These are phyloP conservation scores for Populus hybrid DNA, from an alignment of 441 rosid species.

Conservation along the genomic window DNA sequence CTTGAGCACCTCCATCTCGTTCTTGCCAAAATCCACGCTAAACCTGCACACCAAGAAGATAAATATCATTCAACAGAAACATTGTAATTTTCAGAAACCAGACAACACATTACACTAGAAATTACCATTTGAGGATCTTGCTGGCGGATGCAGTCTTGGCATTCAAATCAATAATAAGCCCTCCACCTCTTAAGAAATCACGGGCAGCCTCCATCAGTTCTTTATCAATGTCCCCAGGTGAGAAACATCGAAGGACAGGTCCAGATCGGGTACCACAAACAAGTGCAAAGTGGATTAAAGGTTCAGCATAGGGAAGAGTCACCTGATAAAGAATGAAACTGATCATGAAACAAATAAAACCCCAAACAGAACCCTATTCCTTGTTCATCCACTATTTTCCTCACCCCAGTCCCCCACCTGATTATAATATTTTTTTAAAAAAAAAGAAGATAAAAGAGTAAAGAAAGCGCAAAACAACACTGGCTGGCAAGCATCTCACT, in stretches of 20 bases:
- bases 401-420: neutral
- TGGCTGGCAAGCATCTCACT: neutral
- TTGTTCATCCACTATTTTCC: neutral
- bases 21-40: constrained; percentile 70
- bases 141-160: constrained; percentile 51
- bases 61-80: constrained; percentile 4
- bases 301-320: constrained; percentile 51
- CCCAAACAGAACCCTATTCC: neutral
- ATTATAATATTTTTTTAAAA: neutral
- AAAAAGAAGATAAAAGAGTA: neutral
- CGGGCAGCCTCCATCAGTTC: constrained; percentile 75
- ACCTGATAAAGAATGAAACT: constrained; percentile 32
- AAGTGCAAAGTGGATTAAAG: constrained; percentile 68
- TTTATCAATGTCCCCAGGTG: constrained; percentile 66
- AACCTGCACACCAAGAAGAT: constrained; percentile 40
- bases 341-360: neutral
- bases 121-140: constrained; percentile 73
- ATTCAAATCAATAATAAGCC: constrained; percentile 53
- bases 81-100: neutral
- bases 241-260: constrained; percentile 71
- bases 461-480: too few species aligned
- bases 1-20: constrained; percentile 64
- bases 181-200: constrained; percentile 66
- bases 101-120: constrained; percentile 20
- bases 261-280: constrained; percentile 78